Evolutionary conservation across 1,284 basidiomycete species (phyloP), one percentile per base, ranked within the genome.

Genomic region (Ganoderma lingzhi): DNA sequence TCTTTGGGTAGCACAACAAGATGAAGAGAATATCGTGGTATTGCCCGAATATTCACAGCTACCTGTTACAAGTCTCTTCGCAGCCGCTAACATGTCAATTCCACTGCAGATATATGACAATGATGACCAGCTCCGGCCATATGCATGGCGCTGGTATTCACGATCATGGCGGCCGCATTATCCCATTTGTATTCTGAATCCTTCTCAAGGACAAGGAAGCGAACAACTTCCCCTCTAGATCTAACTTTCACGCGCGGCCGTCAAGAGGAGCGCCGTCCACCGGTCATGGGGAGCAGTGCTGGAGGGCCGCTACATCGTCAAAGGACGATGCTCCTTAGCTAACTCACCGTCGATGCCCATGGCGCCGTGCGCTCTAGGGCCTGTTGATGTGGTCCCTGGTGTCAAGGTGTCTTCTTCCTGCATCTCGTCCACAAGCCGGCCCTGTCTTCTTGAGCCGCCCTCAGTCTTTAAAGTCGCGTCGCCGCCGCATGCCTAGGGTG

Each of bases 371-470:
- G 0, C n/a, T 30, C 10, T 12, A 17, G 28, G 28, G 23, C 23
- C 55, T 15, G 74, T 75, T 66, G 71, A 75, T 74, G 32, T 30
- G 55, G 32, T 35, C 32, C 55, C 14, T 14, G 3, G 17, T 30
- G 55, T 35, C 28, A 56, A 10, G 15, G 14, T 35, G 55, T 30
- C 55, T 56, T 14, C 8, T 5, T 56, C 35, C 55, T 56, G 55
- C 30, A 23, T 30, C 55, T 30, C 9, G 12, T 6, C 28, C 30
- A 5, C 55, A 17, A 17, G 9, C 5, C 19, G 55, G 55, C 30
- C 10, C 30, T 37, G 55, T 15, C 30, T 19, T 32, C 32, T 56
- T 14, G 30, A 32, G 3, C 15, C 17, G 30, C 9, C 6, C 28
- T 32, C 30, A 6, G 28, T 6, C 5, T 35, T 35, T 14, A 35